A percentile compares a stretch with the other conserved stretches of the same genome.
Evolutionary conservation across 2,329 filamentous ascomycete genomes (phyloP).

Genomic region (Paramyrothecium sp.): DNA sequence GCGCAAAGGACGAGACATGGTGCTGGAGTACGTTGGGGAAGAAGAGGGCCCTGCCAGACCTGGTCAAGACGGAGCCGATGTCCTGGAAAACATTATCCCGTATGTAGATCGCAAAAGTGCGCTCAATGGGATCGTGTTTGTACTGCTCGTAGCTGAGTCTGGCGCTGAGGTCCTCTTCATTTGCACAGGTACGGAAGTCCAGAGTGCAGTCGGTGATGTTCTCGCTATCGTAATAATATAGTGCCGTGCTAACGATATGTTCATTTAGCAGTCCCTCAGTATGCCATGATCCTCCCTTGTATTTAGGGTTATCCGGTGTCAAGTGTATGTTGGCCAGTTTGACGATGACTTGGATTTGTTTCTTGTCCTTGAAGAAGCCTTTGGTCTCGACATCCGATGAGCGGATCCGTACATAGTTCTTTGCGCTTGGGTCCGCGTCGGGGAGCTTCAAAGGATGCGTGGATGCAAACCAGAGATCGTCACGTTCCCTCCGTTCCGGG

Average conservation of each 20-base stretch:
- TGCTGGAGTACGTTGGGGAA: slow-evolving; percentile 8
- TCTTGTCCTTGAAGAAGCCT: slow-evolving; percentile 2
- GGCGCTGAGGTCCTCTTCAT: neutral
- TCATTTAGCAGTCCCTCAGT: slow-evolving; percentile 25
- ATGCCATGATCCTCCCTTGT: slow-evolving; percentile 14
- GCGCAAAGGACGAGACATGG: slow-evolving; percentile 34
- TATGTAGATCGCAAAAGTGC: neutral
- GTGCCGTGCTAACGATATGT: slow-evolving; percentile 22
- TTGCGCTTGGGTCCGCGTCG: slow-evolving; percentile 8
- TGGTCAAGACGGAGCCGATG: slow-evolving; percentile 5
- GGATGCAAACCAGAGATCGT: too few species aligned
- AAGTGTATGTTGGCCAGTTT: slow-evolving; percentile 61
- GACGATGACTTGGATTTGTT: slow-evolving; percentile 53
- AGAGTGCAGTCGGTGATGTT: slow-evolving; percentile 16
- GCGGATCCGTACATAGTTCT: slow-evolving; percentile 3
- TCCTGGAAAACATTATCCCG: neutral
- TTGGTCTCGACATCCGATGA: slow-evolving; percentile 13
- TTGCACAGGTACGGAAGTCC: slow-evolving; percentile 9
- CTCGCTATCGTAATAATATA: slow-evolving; percentile 21
- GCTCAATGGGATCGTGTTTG: slow-evolving; percentile 3
- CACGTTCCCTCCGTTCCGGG: too few species aligned
- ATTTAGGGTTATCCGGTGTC: slow-evolving; percentile 3
- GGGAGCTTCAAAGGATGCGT: too few species aligned
- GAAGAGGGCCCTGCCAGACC: slow-evolving; percentile 1
- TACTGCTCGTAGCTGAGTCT: neutral